A percentile compares a stretch with the other conserved stretches of the same genome.
phyloP scores from a whole-genome alignment of 73 alveolate species.

The Paramecium sonneborni region DNA sequence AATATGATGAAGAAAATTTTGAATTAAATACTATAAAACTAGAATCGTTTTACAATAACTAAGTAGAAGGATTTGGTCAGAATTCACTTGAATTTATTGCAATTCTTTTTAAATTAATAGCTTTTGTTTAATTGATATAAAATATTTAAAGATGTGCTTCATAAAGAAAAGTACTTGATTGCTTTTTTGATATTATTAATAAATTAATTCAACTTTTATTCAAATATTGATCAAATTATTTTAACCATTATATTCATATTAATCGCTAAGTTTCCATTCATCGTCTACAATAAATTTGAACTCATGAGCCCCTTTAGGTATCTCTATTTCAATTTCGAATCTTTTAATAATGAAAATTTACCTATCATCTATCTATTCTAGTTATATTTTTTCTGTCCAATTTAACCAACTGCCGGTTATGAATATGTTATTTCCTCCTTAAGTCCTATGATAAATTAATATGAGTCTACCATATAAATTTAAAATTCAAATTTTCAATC shows the following conservation, averaged over 20 bases:
- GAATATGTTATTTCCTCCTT: not conserved
- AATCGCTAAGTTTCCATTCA: not conserved
- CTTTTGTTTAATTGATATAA: too few species aligned
- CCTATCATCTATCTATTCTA: slow-evolving; percentile 1
- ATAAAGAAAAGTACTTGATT: too few species aligned
- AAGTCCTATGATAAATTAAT: not conserved
- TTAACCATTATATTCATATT: not conserved
- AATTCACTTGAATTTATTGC: too few species aligned
- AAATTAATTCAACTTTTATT: not conserved
- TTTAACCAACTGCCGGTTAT: slow-evolving; percentile 34
- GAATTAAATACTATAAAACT: too few species aligned
- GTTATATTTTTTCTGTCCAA: not conserved
- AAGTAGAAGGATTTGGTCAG: too few species aligned
- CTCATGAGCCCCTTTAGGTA: not conserved
- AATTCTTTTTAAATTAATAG: too few species aligned
- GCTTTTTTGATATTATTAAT: not conserved
- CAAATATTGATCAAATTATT: not conserved
- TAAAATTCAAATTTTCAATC: too few species aligned
- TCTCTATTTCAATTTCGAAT: not conserved
- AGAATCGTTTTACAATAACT: too few species aligned
- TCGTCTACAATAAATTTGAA: slow-evolving; percentile 49
- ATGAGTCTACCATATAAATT: not conserved
- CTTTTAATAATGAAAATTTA: not conserved
- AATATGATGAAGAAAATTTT: too few species aligned
- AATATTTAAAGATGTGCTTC: too few species aligned